Conservation (phyloP, 148 eudicot genomes). For the Camellia lanceoleosa region DNA sequence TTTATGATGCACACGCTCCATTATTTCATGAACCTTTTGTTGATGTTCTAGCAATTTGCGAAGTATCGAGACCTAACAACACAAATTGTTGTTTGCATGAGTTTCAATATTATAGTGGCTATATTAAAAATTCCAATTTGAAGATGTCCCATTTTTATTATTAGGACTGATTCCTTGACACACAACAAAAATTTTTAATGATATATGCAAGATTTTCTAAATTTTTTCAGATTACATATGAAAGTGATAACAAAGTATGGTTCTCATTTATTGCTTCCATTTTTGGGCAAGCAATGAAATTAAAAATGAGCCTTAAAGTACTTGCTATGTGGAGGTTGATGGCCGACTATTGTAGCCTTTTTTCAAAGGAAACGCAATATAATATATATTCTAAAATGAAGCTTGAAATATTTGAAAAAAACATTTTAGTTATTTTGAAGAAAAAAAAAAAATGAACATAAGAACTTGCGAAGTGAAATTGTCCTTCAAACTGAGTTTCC, state of each 20-base stretch:
- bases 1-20: slow-evolving; percentile 47
- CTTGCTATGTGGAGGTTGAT: too few species aligned
- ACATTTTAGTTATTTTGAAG: too few species aligned
- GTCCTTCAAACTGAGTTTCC: too few species aligned
- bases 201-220: background rate
- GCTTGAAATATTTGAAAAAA: too few species aligned
- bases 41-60: slow-evolving; percentile 62
- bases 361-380: background rate
- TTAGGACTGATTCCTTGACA: background rate
- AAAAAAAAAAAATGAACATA: too few species aligned
- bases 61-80: slow-evolving; percentile 56
- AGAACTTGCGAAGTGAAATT: too few species aligned
- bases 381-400: too few species aligned
- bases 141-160: background rate
- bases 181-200: background rate
- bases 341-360: too few species aligned
- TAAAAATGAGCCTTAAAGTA: background rate
- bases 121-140: background rate
- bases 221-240: background rate
- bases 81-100: background rate
- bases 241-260: slow-evolving; percentile 7
- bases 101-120: too few species aligned
- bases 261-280: background rate
- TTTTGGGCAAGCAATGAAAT: background rate
- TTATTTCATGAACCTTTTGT: slow-evolving; percentile 55